These are phyloP conservation scores for Chytriomyces sp. DNA, from an alignment of 192 early-diverging fungal genomes.

Conservation along the genomic window DNA sequence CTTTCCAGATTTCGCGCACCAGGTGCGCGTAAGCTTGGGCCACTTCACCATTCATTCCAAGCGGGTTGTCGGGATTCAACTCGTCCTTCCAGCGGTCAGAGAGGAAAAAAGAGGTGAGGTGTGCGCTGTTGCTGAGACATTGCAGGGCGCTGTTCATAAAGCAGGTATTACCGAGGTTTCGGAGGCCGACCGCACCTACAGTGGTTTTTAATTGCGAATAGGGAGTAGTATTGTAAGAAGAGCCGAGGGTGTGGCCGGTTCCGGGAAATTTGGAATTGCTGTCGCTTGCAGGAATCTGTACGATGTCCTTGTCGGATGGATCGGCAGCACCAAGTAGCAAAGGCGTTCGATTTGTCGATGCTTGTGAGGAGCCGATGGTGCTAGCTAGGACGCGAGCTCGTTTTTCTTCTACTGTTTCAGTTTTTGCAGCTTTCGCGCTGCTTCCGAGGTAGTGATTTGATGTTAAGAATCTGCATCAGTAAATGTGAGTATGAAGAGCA, in stretches of 20 bases:
- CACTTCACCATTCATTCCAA: slow-evolving; percentile 74
- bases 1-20: slow-evolving; percentile 41
- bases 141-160: slow-evolving; percentile 93
- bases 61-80: slow-evolving; percentile 67
- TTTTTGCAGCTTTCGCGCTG: slow-evolving; percentile 4
- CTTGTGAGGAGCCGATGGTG: not conserved
- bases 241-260: not conserved
- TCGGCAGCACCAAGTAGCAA: slow-evolving; percentile 12
- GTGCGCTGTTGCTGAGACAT: slow-evolving; percentile 74
- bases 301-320: not conserved
- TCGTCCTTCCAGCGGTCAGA: slow-evolving; percentile 54
- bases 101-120: slow-evolving; percentile 48
- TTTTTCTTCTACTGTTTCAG: slow-evolving; percentile 21
- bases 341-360: not conserved
- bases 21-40: slow-evolving; percentile 72
- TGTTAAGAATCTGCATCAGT: not conserved
- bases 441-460: not conserved
- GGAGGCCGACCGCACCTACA: slow-evolving; percentile 56
- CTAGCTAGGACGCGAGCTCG: not conserved
- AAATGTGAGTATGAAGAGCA: not conserved
- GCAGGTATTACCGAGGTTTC: slow-evolving; percentile 89
- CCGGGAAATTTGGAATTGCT: slow-evolving; percentile 3
- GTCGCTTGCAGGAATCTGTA: not conserved
- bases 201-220: not conserved
- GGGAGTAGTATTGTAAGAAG: not conserved